Evolutionary conservation across 345 rosid species (phyloP), one percentile per base, ranked within the genome.

Genomic region (Euphorbia pulcherrima): DNA sequence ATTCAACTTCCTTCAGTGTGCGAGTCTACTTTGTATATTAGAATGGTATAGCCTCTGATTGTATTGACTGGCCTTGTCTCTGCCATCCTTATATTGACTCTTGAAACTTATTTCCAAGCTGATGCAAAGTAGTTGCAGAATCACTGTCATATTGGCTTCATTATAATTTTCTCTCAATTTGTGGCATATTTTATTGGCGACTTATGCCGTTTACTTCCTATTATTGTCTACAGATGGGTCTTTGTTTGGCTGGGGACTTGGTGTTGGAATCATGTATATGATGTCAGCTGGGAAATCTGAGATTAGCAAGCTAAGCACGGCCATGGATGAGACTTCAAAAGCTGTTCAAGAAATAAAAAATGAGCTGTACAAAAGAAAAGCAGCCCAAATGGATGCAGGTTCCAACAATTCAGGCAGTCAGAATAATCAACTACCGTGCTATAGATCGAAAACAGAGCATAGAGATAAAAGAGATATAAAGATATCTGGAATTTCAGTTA

Each of bases 241-340:
- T 51, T 69, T 77, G 30, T 83, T 87, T 82, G 79, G 77, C 28
- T 81, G 87, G 69, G 89, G 89, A 20, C 81, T 92, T 70, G 86
- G 96, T 57, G 72, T 86, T 9, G 93, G 92, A 47, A 83, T 92
- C 71, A 81, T 92, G 89, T 87, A 80, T 79, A 88, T 88, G 86
- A 83, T 90, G 93, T 87, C 92, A 60, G 64, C 89, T 46, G 88
- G 86, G 74, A 87, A 84, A 73, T 72, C 71, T 62, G 93, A 90
- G 81, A 79, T 92, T 60, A 75, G 72, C 69, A 88, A 78, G 79
- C 79, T 88, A 63, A 84, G 83, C 69, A 59, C 77, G 41, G 75
- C 92, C 55, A 72, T 92, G 68, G 89, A 90, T 62, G 90, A 87
- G 83, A 90, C 93, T 62, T 75, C 80, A 61, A 86, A 85, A 78